Evolutionary conservation across 345 rosid genomes (phyloP), one percentile per base, ranked within the genome.

Genomic region (Eucalyptus pauciflora): DNA sequence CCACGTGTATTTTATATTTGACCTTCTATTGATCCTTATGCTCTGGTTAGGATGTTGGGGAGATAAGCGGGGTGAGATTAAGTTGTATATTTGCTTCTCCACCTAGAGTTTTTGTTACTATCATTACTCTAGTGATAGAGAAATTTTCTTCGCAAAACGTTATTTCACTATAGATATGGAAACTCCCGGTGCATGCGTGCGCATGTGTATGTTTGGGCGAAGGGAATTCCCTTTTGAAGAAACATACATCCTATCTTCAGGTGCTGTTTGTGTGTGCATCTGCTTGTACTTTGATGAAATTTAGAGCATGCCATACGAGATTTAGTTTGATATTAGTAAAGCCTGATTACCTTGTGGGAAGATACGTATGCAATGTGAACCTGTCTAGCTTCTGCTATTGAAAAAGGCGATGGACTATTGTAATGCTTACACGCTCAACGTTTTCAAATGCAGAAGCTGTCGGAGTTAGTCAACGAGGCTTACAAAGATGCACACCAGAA

Each of bases 401-500:
- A 7, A 62, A 62, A 64, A n/a, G 15, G 85, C 7, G 27, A 71
- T 37, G 83, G 83, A 37, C 22, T 3, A 71, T 10, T 11, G 43
- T 71, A 37, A 0, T 41, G 45, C 46, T 76, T 20, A 20, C 85
- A 76, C 2, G 3, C 48, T 0, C 5, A 6, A 0, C 9, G 9
- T 20, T 91, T 87, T 86, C 62, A 58, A 83, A 15, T 91, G 94
- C 95, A 97, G 97, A 95, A 96, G 91, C 94, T 97, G 13, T 96
- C 99, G 27, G 92, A 94, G 86, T 90, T 96, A 87, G 97, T 96
- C 48, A 96, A 95, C 12, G 97, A 97, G 88, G 99, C 99, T 67
- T 97, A 96, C 98, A 96, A 95, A 90, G 98, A 96, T 64, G 99
- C 99, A 54, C 97, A 97, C 91, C 95, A 96, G 90, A 97, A 97